These are phyloP conservation scores for Collariella sp. DNA, from an alignment of 495 filamentous ascomycete species.

Conservation along the genomic window DNA sequence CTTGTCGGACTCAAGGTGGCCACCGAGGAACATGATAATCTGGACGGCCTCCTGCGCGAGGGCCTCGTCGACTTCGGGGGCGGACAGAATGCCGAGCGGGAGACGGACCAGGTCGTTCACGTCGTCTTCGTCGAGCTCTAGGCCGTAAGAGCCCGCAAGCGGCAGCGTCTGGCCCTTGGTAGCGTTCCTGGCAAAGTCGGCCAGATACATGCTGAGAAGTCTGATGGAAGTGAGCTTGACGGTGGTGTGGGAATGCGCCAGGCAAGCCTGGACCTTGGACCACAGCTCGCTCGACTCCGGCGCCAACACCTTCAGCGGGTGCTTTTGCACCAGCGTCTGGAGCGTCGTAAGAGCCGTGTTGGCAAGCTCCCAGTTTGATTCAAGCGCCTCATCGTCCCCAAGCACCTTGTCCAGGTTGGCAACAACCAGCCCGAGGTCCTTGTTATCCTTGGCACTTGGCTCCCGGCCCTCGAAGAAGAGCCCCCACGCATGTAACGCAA, in stretches of 20 bases:
- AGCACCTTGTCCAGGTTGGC: slow-evolving; percentile 40
- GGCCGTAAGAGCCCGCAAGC: slow-evolving; percentile 60
- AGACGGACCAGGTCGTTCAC: slow-evolving; percentile 58
- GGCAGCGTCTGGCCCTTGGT: slow-evolving; percentile 47
- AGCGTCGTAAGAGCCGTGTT: slow-evolving; percentile 64
- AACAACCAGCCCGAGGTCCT: slow-evolving; percentile 45
- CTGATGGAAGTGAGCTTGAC: slow-evolving; percentile 69
- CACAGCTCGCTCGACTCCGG: slow-evolving; percentile 52
- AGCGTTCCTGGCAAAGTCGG: slow-evolving; percentile 62
- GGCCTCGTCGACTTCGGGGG: slow-evolving; percentile 52
- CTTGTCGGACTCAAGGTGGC: slow-evolving; percentile 23
- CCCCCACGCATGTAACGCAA: slow-evolving; percentile 69
- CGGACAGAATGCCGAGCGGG: slow-evolving; percentile 57
- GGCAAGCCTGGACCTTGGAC: slow-evolving; percentile 52
- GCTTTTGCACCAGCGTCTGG: slow-evolving; percentile 56
- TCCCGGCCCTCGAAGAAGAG: slow-evolving; percentile 70
- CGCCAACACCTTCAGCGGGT: slow-evolving; percentile 53
- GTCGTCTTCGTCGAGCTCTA: slow-evolving; percentile 54
- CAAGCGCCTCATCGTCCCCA: slow-evolving; percentile 38
- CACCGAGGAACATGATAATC: slow-evolving; percentile 65
- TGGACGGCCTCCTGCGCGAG: slow-evolving; percentile 64
- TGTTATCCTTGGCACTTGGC: slow-evolving; percentile 46
- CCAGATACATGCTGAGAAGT: slow-evolving; percentile 67
- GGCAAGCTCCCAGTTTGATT: slow-evolving; percentile 66
- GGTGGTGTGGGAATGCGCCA: slow-evolving; percentile 64